Evolutionary conservation across 2,329 filamentous ascomycete species (phyloP).

Genomic region (Fusarium mexicanum): DNA sequence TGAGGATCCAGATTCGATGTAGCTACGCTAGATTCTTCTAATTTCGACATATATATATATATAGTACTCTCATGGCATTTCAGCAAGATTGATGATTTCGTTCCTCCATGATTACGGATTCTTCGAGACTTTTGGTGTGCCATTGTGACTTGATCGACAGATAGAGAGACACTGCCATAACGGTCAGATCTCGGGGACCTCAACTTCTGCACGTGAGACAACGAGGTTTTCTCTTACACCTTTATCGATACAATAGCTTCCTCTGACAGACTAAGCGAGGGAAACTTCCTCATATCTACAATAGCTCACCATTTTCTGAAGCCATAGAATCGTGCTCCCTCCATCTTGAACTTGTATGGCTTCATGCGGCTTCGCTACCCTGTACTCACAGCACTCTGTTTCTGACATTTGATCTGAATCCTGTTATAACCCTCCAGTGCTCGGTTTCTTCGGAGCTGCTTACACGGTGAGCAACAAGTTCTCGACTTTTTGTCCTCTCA

Average conservation of each 20-base stretch:
- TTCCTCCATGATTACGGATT: conserved; percentile 66
- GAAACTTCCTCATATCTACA: conserved; percentile 56
- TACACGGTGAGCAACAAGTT: neutral
- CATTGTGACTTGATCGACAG: conserved; percentile 71
- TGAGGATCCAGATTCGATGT: neutral
- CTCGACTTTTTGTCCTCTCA: too few relatives aligned
- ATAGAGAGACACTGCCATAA: conserved; percentile 69
- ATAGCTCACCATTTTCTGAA: conserved; percentile 58
- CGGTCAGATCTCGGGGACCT: conserved; percentile 75
- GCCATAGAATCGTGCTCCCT: conserved; percentile 22
- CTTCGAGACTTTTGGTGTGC: conserved; percentile 68
- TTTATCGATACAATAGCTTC: neutral
- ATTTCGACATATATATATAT: conserved; percentile 36
- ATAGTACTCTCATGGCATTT: conserved; percentile 63
- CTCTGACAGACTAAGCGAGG: conserved; percentile 59
- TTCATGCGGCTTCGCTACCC: neutral
- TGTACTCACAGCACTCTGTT: neutral
- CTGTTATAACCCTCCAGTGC: too few relatives aligned
- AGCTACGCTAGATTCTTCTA: neutral
- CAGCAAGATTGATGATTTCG: conserved; percentile 72
- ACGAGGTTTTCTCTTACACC: neutral
- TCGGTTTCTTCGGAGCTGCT: neutral
- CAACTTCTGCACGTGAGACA: conserved; percentile 62
- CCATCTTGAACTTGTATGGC: neutral
- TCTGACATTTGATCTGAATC: neutral